phyloP scores from a whole-genome alignment of 1,284 basidiomycete genomes.

The Cutaneotrichosporon sp. region DNA sequence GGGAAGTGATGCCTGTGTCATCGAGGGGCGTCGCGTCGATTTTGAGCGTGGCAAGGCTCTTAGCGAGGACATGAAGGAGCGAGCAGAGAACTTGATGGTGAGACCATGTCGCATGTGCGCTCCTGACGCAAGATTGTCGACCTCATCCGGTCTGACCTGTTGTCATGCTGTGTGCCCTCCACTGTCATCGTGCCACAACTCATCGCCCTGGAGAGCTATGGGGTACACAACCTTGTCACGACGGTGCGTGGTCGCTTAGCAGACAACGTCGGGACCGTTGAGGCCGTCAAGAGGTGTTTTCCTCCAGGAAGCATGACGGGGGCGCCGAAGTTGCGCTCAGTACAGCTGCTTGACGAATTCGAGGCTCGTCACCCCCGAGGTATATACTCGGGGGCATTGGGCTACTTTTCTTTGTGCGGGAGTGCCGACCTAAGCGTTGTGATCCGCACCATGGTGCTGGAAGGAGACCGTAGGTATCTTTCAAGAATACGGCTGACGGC shows the following conservation, averaged over 20 bases:
- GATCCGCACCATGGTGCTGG: slow-evolving; percentile 84
- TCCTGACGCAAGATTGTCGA: slow-evolving; percentile 68
- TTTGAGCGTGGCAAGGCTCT: slow-evolving; percentile 51
- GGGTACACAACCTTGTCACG: slow-evolving; percentile 93
- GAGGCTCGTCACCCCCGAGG: slow-evolving; percentile 64
- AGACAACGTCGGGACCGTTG: slow-evolving; percentile 55
- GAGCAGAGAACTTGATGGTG: slow-evolving; percentile 92
- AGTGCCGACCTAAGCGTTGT: slow-evolving; percentile 91
- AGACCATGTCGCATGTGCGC: slow-evolving; percentile 6
- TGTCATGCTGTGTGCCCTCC: slow-evolving; percentile 61
- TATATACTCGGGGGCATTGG: slow-evolving; percentile 90
- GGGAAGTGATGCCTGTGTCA: slow-evolving; percentile 27
- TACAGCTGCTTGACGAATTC: slow-evolving; percentile 78
- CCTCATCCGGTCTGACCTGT: slow-evolving; percentile 86
- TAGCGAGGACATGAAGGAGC: slow-evolving; percentile 75
- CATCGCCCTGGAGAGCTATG: slow-evolving; percentile 86
- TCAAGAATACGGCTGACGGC: background rate
- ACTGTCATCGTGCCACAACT: slow-evolving; percentile 78
- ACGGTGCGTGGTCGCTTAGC: slow-evolving; percentile 69
- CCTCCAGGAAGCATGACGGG: slow-evolving; percentile 99
- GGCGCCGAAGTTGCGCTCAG: slow-evolving; percentile 88
- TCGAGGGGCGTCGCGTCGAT: slow-evolving; percentile 40
- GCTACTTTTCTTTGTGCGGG: slow-evolving; percentile 86
- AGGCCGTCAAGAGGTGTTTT: slow-evolving; percentile 70
- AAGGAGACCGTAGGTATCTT: slow-evolving; percentile 52